phyloP scores from a whole-genome alignment of 2,329 filamentous ascomycete species.

The Penicillium digitatum region DNA sequence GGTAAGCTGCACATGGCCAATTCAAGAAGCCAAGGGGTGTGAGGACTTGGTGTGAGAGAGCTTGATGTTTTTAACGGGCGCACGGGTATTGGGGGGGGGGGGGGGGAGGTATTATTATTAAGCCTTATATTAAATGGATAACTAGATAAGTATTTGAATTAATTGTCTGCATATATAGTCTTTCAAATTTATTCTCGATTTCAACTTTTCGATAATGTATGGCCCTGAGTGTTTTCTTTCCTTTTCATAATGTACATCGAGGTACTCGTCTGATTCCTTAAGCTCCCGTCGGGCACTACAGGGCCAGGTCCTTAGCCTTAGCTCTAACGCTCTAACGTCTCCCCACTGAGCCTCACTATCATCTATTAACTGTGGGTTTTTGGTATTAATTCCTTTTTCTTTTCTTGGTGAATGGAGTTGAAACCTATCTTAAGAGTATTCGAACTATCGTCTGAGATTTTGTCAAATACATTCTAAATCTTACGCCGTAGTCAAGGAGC shows the following conservation, averaged over 20 bases:
- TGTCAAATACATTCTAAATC: not conserved
- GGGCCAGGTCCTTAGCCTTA: not conserved
- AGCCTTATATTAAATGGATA: not conserved
- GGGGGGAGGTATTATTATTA: slow-evolving; percentile 4
- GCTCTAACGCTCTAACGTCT: not conserved
- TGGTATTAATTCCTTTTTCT: not conserved
- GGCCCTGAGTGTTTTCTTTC: not conserved
- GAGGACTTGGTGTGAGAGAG: not conserved
- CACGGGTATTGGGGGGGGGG: slow-evolving; percentile 4
- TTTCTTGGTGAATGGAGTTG: not conserved
- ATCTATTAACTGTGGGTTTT: not conserved
- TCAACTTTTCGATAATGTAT: not conserved
- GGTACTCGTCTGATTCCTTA: not conserved
- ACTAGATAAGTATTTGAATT: too few species aligned
- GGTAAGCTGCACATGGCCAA: slow-evolving; percentile 4
- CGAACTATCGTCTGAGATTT: not conserved
- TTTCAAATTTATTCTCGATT: not conserved
- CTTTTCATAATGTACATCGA: not conserved
- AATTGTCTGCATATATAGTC: not conserved
- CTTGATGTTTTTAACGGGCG: slow-evolving; percentile 12
- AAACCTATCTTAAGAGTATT: too few species aligned
- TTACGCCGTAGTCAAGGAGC: not conserved
- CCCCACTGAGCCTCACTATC: slow-evolving; percentile 1
- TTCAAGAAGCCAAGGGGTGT: slow-evolving; percentile 1
- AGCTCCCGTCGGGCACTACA: not conserved